A percentile compares a stretch with the other conserved stretches of the same genome.
phyloP scores from a whole-genome alignment of 2,329 filamentous ascomycete genomes.

The Hymenoscyphus infarciens region DNA sequence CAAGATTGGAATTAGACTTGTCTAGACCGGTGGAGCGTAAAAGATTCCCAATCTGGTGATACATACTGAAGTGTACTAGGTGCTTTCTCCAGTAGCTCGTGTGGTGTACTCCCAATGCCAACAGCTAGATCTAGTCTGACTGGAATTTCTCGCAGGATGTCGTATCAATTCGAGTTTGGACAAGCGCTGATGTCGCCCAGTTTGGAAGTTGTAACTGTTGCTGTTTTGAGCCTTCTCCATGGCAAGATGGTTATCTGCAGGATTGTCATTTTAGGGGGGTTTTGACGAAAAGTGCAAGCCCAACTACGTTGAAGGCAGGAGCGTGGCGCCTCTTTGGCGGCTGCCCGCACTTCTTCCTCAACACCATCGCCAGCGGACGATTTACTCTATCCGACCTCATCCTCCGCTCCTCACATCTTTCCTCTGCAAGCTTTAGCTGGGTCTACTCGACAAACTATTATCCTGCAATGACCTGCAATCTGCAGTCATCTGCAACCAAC shows the following conservation, averaged over 20 bases:
- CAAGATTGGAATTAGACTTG: not conserved
- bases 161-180: no score
- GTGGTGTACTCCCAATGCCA: no score
- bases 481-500: conserved; percentile 1
- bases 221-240: no score
- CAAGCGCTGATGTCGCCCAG: no score
- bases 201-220: no score
- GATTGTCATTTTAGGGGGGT: not conserved
- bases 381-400: not conserved
- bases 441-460: not conserved
- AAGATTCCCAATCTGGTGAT: not conserved
- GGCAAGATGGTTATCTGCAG: not conserved
- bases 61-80: no score
- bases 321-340: no score
- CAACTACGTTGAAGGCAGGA: not conserved
- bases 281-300: not conserved
- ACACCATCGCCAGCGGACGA: not conserved
- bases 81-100: no score
- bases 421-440: not conserved
- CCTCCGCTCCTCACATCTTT: not conserved
- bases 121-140: no score
- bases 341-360: not conserved
- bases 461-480: not conserved
- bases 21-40: not conserved
- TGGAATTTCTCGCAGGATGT: no score